phyloP scores from a whole-genome alignment of 148 eudicot genomes.

The Pouteria glomerata region DNA sequence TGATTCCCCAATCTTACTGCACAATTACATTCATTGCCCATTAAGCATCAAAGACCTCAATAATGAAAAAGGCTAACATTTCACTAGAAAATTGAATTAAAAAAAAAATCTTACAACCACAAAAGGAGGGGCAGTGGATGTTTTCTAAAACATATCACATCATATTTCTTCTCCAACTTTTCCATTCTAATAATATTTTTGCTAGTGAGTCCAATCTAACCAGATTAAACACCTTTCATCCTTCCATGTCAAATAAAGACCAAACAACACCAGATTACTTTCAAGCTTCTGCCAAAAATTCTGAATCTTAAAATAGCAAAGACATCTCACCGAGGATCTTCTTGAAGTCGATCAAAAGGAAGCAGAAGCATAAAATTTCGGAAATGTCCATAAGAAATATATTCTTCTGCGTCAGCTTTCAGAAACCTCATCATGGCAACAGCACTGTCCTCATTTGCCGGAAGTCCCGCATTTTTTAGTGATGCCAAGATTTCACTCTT shows the following conservation, averaged over 20 bases:
- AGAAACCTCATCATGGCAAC: conserved; percentile 94
- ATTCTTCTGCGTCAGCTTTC: conserved; percentile 76
- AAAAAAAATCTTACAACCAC: not conserved
- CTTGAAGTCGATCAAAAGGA: conserved; percentile 90
- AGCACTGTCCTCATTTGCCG: conserved; percentile 95
- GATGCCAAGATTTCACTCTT: conserved; percentile 89
- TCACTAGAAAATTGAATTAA: no score
- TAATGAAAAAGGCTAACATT: not conserved
- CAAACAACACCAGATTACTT: conserved; percentile 1
- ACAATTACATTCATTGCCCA: no score
- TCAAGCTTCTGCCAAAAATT: not conserved
- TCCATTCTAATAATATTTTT: not conserved
- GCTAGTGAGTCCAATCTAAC: not conserved
- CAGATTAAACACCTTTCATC: not conserved
- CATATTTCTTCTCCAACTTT: not conserved
- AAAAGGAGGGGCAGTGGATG: not conserved
- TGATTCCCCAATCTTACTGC: not conserved
- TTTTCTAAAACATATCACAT: not conserved
- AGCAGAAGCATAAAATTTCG: conserved; percentile 92
- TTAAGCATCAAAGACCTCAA: not conserved
- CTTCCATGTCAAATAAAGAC: not conserved
- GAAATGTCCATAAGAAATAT: conserved; percentile 97
- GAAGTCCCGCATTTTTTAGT: conserved; percentile 83
- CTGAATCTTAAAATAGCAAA: not conserved
- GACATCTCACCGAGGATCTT: conserved; percentile 83